These are phyloP conservation scores for Floccularia luteovirens DNA, from an alignment of 768 basidiomycete species.

Conservation along the genomic window DNA sequence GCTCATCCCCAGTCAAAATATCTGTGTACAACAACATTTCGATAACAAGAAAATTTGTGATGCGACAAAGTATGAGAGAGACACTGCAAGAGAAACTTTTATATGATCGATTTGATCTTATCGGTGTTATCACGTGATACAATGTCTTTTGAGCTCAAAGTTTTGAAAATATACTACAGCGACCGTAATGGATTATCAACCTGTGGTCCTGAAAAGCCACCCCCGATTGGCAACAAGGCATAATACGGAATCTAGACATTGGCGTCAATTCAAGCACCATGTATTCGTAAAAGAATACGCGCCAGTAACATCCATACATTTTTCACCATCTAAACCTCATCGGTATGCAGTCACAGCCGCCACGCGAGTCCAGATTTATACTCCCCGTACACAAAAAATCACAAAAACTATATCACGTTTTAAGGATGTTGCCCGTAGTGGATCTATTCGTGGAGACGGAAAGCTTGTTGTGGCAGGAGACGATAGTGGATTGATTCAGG, in stretches of 20 bases:
- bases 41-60: conserved; percentile 8
- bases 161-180: background rate
- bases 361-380: conserved; percentile 90
- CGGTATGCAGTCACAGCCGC: conserved; percentile 94
- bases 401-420: conserved; percentile 95
- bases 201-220: conserved; percentile 60
- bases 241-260: conserved; percentile 71
- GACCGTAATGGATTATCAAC: conserved; percentile 68
- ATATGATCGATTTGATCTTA: conserved; percentile 34
- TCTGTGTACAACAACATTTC: conserved; percentile 74
- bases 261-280: conserved; percentile 83
- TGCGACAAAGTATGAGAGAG: conserved; percentile 8
- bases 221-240: conserved; percentile 50
- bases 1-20: conserved; percentile 76
- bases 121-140: conserved; percentile 12
- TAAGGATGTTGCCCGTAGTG: conserved; percentile 91
- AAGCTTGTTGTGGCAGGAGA: conserved; percentile 94
- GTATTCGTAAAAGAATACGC: conserved; percentile 98
- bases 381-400: conserved; percentile 92
- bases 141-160: conserved; percentile 1
- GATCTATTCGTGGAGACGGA: conserved; percentile 84
- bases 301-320: conserved; percentile 91
- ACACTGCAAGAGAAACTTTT: conserved; percentile 1
- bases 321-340: conserved; percentile 82
- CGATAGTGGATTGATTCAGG: conserved; percentile 85